Percentiles rank a stretch among this genome's conserved stretches.
Evolutionary conservation across 441 rosid genomes (phyloP).

Genomic region (Sinapis alba): DNA sequence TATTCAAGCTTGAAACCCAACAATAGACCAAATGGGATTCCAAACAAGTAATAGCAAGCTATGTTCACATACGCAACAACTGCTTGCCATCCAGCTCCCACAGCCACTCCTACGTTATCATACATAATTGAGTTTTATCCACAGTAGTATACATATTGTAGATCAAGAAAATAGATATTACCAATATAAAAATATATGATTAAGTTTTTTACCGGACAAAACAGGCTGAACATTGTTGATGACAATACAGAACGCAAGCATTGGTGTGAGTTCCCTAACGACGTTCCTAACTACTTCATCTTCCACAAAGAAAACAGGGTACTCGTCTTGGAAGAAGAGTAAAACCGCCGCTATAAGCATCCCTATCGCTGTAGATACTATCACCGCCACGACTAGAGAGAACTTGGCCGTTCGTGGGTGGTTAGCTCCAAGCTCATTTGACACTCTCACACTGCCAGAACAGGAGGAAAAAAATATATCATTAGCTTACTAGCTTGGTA

Average conservation of each 20-base stretch:
- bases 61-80: slow-evolving; percentile 57
- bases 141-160: neutral
- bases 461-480: neutral
- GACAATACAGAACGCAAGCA: slow-evolving; percentile 64
- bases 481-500: neutral
- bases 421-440: slow-evolving; percentile 79
- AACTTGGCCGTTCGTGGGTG: slow-evolving; percentile 69
- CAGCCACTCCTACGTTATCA: slow-evolving; percentile 44
- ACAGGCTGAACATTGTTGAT: slow-evolving; percentile 73
- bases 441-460: slow-evolving; percentile 62
- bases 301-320: slow-evolving; percentile 57
- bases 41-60: slow-evolving; percentile 52
- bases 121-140: neutral
- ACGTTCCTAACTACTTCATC: slow-evolving; percentile 48
- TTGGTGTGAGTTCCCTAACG: slow-evolving; percentile 65
- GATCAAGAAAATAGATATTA: neutral
- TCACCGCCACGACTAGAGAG: slow-evolving; percentile 57
- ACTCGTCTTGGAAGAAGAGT: slow-evolving; percentile 38
- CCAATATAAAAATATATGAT: neutral
- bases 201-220: slow-evolving; percentile 55
- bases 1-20: slow-evolving; percentile 45
- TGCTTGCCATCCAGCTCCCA: slow-evolving; percentile 69
- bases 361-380: slow-evolving; percentile 50
- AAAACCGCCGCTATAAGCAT: slow-evolving; percentile 43
- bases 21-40: slow-evolving; percentile 52